Evolutionary conservation across 208 protist species (phyloP).

Genomic region (Borovskyia barvae): DNA sequence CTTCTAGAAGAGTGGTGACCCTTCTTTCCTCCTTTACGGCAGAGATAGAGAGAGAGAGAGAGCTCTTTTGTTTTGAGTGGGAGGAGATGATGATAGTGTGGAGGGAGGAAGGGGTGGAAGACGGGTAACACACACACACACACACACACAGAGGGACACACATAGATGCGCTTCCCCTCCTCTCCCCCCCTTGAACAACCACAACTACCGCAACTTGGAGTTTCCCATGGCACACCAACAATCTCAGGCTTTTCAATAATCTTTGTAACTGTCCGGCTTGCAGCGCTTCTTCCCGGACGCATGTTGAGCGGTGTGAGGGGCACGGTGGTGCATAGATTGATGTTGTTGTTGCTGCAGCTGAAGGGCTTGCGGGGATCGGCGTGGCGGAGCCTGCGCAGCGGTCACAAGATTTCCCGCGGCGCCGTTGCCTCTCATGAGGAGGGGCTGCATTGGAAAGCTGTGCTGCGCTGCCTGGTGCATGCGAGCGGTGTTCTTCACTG

Average conservation of each 20-base stretch:
- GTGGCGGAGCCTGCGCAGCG: slow-evolving; percentile 6
- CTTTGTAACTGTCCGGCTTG: slow-evolving; percentile 69
- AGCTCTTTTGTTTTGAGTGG: too few species aligned
- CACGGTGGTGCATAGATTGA: slow-evolving; percentile 12
- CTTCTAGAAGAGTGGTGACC: too few species aligned
- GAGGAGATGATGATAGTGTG: too few species aligned
- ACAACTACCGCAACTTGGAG: too few species aligned
- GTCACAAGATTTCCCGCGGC: slow-evolving; percentile 8
- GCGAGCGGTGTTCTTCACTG: neutral
- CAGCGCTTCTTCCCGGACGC: slow-evolving; percentile 48
- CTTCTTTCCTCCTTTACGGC: too few species aligned
- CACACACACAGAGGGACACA: neutral
- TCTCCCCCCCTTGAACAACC: neutral
- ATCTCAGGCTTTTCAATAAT: slow-evolving; percentile 27
- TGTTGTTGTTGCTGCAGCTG: neutral
- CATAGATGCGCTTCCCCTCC: neutral
- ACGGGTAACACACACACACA: too few species aligned
- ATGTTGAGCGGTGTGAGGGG: slow-evolving; percentile 18
- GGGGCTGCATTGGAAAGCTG: slow-evolving; percentile 14
- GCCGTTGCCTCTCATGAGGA: slow-evolving; percentile 1
- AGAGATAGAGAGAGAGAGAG: too few species aligned
- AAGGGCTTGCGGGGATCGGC: slow-evolving; percentile 12
- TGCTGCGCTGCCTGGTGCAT: neutral
- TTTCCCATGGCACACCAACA: neutral
- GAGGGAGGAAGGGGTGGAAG: too few species aligned